These are phyloP conservation scores for Verticillium zaregamsianum DNA, from an alignment of 2,329 filamentous ascomycete species.

Conservation along the genomic window DNA sequence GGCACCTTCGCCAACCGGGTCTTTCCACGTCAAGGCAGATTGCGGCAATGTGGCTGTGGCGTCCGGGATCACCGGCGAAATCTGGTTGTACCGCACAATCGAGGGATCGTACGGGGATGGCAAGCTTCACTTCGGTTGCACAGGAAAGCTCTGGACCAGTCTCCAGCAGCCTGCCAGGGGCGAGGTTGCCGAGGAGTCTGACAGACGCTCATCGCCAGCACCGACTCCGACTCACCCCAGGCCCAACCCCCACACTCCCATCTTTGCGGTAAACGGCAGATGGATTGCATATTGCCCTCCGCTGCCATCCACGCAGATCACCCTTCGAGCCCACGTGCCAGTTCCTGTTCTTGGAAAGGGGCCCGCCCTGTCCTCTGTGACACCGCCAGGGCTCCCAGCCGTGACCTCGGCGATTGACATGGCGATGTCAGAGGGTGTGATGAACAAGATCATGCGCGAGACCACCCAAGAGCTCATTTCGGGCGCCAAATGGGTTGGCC, in stretches of 20 bases:
- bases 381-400: constrained; percentile 65
- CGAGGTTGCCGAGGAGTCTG: constrained; percentile 42
- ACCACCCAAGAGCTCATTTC: constrained; percentile 75
- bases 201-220: constrained; percentile 30
- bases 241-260: constrained; percentile 52
- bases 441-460: constrained; percentile 74
- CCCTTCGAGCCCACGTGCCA: constrained; percentile 62
- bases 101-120: constrained; percentile 33
- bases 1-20: constrained; percentile 66
- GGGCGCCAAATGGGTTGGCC: constrained; percentile 70
- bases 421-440: constrained; percentile 66
- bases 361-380: constrained; percentile 54
- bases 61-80: constrained; percentile 81
- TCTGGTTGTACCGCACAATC: constrained; percentile 67
- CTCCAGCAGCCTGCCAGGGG: constrained; percentile 59
- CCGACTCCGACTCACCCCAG: constrained; percentile 27
- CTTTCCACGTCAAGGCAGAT: constrained; percentile 70
- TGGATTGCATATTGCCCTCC: constrained; percentile 78
- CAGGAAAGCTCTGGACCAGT: constrained; percentile 90
- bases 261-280: constrained; percentile 65
- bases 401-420: constrained; percentile 66
- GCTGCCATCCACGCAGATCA: constrained; percentile 64
- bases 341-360: constrained; percentile 51
- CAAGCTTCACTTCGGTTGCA: constrained; percentile 53
- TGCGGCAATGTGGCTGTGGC: constrained; percentile 68